A percentile compares a stretch with the other conserved stretches of the same genome.
These are phyloP conservation scores for Starmerella stellata DNA, from an alignment of 805 yeast genomes.

Conservation along the genomic window DNA sequence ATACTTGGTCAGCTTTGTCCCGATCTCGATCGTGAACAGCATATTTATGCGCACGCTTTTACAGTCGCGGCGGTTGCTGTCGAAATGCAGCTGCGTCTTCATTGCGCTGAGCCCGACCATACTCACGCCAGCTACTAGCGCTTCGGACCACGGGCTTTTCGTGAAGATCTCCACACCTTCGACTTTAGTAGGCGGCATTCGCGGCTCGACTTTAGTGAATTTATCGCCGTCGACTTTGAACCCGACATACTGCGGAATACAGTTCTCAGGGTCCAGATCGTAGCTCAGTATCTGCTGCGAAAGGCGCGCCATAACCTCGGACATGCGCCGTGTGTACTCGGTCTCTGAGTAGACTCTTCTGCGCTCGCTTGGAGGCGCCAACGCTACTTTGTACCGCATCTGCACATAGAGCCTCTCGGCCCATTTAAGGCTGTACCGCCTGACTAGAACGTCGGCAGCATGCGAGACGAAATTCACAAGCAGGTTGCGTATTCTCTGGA, in stretches of 20 bases:
- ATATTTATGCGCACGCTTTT: slow-evolving; percentile 1
- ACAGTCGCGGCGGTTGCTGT: slow-evolving; percentile 10
- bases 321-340: slow-evolving; percentile 17
- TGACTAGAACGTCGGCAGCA: slow-evolving; percentile 28
- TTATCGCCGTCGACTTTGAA: neutral
- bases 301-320: slow-evolving; percentile 27
- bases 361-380: slow-evolving; percentile 16
- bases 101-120: slow-evolving; percentile 22
- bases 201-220: neutral
- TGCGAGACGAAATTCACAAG: slow-evolving; percentile 46
- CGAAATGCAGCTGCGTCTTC: slow-evolving; percentile 21
- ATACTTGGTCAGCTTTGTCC: slow-evolving; percentile 5
- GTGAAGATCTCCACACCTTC: slow-evolving; percentile 8
- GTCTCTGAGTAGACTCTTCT: slow-evolving; percentile 20
- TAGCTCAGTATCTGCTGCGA: slow-evolving; percentile 39
- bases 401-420: slow-evolving; percentile 21
- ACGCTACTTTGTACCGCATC: slow-evolving; percentile 19
- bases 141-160: slow-evolving; percentile 9
- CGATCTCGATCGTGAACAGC: slow-evolving; percentile 1
- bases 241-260: slow-evolving; percentile 9
- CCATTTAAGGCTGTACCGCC: slow-evolving; percentile 20
- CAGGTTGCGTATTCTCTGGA: slow-evolving; percentile 39
- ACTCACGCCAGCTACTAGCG: slow-evolving; percentile 17
- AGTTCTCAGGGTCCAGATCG: slow-evolving; percentile 38
- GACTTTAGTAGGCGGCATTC: slow-evolving; percentile 1